Evolutionary conservation across 495 filamentous ascomycete species (phyloP).

Genomic region (Hypoxylon crocopeplum): DNA sequence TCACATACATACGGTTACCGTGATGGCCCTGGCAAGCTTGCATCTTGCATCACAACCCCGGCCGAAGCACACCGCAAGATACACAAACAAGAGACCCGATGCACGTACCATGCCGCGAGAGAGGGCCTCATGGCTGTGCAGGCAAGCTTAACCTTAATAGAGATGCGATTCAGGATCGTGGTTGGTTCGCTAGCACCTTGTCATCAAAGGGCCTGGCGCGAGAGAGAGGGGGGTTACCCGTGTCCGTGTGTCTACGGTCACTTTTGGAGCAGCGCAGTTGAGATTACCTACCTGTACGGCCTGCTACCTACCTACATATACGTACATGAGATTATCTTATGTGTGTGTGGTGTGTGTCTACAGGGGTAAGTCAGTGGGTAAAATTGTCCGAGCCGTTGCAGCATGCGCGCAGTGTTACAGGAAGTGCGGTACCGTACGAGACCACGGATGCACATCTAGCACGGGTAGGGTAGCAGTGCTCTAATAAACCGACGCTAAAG

Average conservation of each 20-base stretch:
- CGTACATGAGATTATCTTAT: slow-evolving; percentile 35
- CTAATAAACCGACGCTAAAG: slow-evolving; percentile 25
- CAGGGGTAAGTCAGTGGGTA: slow-evolving; percentile 35
- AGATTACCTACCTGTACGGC: slow-evolving; percentile 26
- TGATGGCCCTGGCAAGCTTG: slow-evolving; percentile 30
- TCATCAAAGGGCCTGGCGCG: slow-evolving; percentile 16
- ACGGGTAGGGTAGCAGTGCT: slow-evolving; percentile 29
- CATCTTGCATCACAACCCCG: slow-evolving; percentile 31
- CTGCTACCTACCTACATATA: slow-evolving; percentile 10
- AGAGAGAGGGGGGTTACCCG: slow-evolving; percentile 2
- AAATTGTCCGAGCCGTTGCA: slow-evolving; percentile 43
- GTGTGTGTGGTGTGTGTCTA: slow-evolving; percentile 22
- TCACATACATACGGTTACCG: slow-evolving; percentile 30
- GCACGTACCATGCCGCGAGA: slow-evolving; percentile 25
- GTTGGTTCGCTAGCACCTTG: slow-evolving; percentile 31
- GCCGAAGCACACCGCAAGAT: slow-evolving; percentile 33
- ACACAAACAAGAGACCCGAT: slow-evolving; percentile 9
- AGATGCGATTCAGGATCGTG: slow-evolving; percentile 23
- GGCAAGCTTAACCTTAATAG: slow-evolving; percentile 28
- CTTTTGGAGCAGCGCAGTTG: slow-evolving; percentile 25
- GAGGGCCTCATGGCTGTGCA: slow-evolving; percentile 17
- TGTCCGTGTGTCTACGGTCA: slow-evolving; percentile 8
- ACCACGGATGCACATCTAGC: slow-evolving; percentile 20
- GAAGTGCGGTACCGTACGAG: slow-evolving; percentile 32
- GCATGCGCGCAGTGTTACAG: slow-evolving; percentile 31